Conservation (phyloP, 2,329 filamentous ascomycete species). For the Penicillium decumbens region DNA sequence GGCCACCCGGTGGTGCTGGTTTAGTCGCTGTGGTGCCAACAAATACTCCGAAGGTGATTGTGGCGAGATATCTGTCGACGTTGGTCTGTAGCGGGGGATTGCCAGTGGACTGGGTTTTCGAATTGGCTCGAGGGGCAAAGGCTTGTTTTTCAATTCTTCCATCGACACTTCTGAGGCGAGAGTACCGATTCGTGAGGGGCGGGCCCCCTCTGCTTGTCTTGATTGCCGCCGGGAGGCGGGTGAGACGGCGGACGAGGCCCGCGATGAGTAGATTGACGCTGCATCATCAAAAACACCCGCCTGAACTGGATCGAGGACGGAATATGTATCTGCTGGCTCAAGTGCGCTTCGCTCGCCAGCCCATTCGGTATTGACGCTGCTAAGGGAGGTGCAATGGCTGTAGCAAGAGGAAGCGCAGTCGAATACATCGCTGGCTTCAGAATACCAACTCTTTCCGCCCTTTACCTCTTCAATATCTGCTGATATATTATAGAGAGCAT, state of each 20-base stretch:
- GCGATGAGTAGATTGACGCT: constrained; percentile 4
- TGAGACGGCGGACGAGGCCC: not conserved
- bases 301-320: constrained; percentile 22
- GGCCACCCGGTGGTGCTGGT: not conserved
- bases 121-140: constrained; percentile 38
- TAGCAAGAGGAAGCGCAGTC: constrained; percentile 37
- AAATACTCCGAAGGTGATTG: not conserved
- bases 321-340: constrained; percentile 23
- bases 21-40: not conserved
- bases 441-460: constrained; percentile 16
- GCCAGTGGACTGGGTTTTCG: constrained; percentile 29
- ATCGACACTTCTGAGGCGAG: constrained; percentile 19
- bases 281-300: constrained; percentile 36
- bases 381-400: constrained; percentile 33
- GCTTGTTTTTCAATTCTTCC: constrained; percentile 36
- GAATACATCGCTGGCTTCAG: constrained; percentile 22
- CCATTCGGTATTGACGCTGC: constrained; percentile 31
- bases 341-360: constrained; percentile 8
- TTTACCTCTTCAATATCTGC: not conserved
- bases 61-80: constrained; percentile 1
- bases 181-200: constrained; percentile 12
- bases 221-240: not conserved
- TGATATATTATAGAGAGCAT: constrained; percentile 14
- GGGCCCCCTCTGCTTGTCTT: not conserved
- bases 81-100: constrained; percentile 16